Evolutionary conservation across 164 flowering plant species (phyloP).

Genomic region (Kingdonia uniflora): DNA sequence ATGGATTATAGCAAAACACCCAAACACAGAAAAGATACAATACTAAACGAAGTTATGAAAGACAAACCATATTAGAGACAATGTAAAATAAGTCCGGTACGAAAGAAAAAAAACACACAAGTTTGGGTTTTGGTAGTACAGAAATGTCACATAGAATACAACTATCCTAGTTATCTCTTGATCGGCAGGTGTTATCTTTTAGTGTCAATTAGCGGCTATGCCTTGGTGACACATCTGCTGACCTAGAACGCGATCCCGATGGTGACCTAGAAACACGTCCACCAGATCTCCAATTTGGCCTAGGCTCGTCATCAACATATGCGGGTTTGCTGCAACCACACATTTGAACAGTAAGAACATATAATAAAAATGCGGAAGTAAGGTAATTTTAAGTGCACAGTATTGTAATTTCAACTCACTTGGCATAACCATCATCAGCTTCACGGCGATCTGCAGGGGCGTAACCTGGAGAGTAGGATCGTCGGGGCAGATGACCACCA

Average conservation of each 20-base stretch:
- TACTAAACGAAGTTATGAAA: too few species aligned
- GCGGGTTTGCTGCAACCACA: neutral
- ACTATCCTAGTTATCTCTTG: too few species aligned
- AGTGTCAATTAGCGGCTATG: constrained; percentile 12
- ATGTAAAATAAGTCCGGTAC: too few species aligned
- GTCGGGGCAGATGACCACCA: constrained; percentile 19
- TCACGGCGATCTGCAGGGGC: constrained; percentile 21
- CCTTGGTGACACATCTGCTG: constrained; percentile 53
- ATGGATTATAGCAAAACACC: too few species aligned
- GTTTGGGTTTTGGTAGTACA: too few species aligned
- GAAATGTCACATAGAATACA: too few species aligned
- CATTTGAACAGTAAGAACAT: neutral
- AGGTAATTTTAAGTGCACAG: neutral
- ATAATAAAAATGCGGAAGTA: too few species aligned
- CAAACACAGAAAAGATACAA: too few species aligned
- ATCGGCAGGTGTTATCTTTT: too few species aligned
- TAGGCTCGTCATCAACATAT: constrained; percentile 4
- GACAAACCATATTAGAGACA: too few species aligned
- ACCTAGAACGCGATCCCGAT: constrained; percentile 66
- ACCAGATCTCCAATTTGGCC: constrained; percentile 36
- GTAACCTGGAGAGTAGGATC: constrained; percentile 53
- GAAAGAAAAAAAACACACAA: too few species aligned
- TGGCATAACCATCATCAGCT: constrained; percentile 35
- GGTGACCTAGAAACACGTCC: constrained; percentile 53
- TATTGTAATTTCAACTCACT: constrained; percentile 28